Evolutionary conservation across 352 stramenopile species (phyloP), one percentile per base, ranked within the genome.

Genomic region (Globisporangium nodosum): DNA sequence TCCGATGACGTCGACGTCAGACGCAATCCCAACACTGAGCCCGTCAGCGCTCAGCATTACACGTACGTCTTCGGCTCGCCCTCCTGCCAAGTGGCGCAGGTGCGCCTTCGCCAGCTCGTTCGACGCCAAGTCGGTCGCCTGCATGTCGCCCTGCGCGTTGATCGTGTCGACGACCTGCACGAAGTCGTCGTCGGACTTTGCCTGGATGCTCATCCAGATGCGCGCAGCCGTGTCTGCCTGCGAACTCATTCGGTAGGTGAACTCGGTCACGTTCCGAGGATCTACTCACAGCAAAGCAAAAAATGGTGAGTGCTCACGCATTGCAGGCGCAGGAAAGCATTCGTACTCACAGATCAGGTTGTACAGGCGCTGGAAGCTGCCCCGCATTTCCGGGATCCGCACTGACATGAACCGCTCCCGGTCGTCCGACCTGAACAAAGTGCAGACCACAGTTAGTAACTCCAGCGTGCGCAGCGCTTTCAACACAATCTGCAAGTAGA

Each of bases 31-130:
- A 37, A 24, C 30, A 42, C 45, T 18, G 4, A 27, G 24, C 24
- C 3, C 7, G 8, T 1, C 18, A 31, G 9, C 35, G 11, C 2
- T 15, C 3, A 5, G 12, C 4, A 42, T 9, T 5, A 15, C 35
- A 72, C 70, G 45, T 71, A 87, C 83, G 45, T 88, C 74, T 52
- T 87, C 69, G 5, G 79, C 74, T 46, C 94, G 81, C 16, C 97
- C 96, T 43, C 96, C 97, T n/a, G 89, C 88, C 52, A 99, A 79
- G 62, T 99, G 94, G 39, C 96, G 88, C 55, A 98, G 64, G 65
- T 99, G 97, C 18, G 74, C 76, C 61, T 99, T 99, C 35, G 96
- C 96, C 37, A 99, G 71, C 60, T 99, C 96, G 68, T 99, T 98
- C 21, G 92, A 74, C 24, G 72, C 92, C n/a, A 99, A 64, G 73